Conservation (phyloP, 1,284 basidiomycete genomes). For the Amylostereum chailletii region DNA sequence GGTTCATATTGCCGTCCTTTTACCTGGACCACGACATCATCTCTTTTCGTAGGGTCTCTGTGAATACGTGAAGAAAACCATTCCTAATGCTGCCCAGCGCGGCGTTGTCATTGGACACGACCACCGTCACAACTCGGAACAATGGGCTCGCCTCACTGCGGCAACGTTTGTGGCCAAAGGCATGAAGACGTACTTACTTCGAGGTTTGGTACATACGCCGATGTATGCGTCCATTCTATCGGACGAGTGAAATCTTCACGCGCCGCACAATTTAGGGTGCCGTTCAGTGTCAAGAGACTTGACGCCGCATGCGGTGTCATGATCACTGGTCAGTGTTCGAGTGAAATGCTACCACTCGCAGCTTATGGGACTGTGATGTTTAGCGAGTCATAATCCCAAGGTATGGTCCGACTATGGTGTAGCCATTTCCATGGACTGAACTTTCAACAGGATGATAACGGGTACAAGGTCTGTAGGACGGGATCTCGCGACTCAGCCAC, state of each 20-base stretch:
- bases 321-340: conserved; percentile 59
- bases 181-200: conserved; percentile 63
- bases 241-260: neutral
- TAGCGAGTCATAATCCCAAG: conserved; percentile 82
- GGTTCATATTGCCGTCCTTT: conserved; percentile 25
- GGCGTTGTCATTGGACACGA: conserved; percentile 80
- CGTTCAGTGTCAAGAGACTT: conserved; percentile 62
- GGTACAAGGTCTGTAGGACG: conserved; percentile 56
- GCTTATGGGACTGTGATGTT: conserved; percentile 3
- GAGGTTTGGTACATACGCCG: conserved; percentile 72
- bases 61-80: conserved; percentile 52
- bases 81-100: conserved; percentile 40
- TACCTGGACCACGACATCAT: neutral
- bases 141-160: conserved; percentile 71
- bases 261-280: conserved; percentile 44
- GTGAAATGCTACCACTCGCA: conserved; percentile 1
- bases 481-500: neutral
- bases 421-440: neutral
- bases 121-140: conserved; percentile 69
- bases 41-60: conserved; percentile 52
- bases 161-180: conserved; percentile 55
- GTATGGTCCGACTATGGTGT: conserved; percentile 23
- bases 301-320: conserved; percentile 76
- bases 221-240: conserved; percentile 39
- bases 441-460: conserved; percentile 63